Evolutionary conservation across 768 basidiomycete species (phyloP).

Genomic region (Suillus luteus): DNA sequence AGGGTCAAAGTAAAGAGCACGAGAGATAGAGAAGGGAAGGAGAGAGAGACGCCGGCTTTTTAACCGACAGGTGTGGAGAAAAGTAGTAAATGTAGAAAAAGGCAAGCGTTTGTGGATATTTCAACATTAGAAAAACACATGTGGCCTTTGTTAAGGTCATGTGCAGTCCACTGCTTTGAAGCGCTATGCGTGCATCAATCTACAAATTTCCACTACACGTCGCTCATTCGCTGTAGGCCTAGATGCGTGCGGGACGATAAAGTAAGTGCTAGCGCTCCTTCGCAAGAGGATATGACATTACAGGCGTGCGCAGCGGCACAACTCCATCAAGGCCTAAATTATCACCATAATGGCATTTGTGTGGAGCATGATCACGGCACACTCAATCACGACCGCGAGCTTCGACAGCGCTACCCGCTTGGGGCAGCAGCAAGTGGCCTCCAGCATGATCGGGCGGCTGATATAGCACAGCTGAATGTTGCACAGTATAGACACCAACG

Average conservation of each 20-base stretch:
- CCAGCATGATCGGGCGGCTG: background rate
- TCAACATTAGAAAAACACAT: background rate
- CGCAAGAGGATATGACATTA: background rate
- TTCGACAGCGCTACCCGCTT: background rate
- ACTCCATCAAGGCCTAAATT: too few relatives aligned
- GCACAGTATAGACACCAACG: background rate
- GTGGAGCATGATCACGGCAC: background rate
- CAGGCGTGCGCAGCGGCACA: background rate
- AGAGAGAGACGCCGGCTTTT: background rate
- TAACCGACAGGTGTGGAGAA: background rate
- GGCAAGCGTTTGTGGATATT: background rate
- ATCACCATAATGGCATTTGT: background rate
- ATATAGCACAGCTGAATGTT: background rate
- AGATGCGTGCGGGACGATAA: background rate
- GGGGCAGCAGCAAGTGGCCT: background rate
- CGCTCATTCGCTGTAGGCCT: background rate
- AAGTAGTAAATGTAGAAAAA: background rate
- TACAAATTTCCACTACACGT: background rate
- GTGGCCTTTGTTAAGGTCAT: background rate
- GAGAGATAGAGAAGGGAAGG: background rate
- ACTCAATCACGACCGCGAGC: background rate
- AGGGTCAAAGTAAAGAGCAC: background rate
- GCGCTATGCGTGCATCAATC: background rate
- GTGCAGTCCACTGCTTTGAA: background rate
- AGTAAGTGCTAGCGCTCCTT: background rate